Base-by-base conservation (phyloP, 169 alveolate species). In the Plasmodium vivax region DNA sequence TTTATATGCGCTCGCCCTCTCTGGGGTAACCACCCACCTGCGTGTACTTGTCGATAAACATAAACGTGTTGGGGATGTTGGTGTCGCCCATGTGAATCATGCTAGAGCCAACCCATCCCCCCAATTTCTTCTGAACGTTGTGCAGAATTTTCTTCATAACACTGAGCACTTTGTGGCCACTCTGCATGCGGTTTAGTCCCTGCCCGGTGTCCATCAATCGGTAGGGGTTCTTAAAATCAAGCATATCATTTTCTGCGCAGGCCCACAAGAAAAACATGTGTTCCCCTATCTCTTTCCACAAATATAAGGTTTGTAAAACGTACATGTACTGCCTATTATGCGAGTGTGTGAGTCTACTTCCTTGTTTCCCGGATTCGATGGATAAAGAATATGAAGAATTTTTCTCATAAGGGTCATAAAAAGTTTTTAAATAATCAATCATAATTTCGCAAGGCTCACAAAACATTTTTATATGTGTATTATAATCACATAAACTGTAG, bases 91-190 rank as follows among this genome's bases (percentile, higher is more conserved):
- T 95, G 84, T 98, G 99, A 19, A 98, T 97, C 84, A 98, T 97
- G 54, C 98, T 95, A 10, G 99, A 98, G 4, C 99, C 99, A 27
- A 98, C 98, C 99, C 99, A 98, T 27, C 97, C 95, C 8, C 98
- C 98, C 27, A 96, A 85, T 77, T 96, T 85, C 32, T 93, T 84
- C 87, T 98, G 99, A 73, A 98, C 99, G 41, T 96, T 82, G 74
- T 95, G 95, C 30, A 98, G 88, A 16, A 98, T 98, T 84, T 95
- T 94, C 54, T 96, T 83, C 98, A 97, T 97, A 27, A 95, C 98
- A 71, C 80, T 95, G 14, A 95, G 80, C 14, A 97, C 98, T 34
- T 94, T 81, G 36, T 95, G 98, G 23, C 97, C 96, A 72, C 96
- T 96, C 80, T 96, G 98, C 80, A 96, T 95, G 6, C 95, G 34